Evolutionary conservation across 2,329 filamentous ascomycete species (phyloP), one percentile per base, ranked within the genome.

Genomic region (Clonostachys rosea): DNA sequence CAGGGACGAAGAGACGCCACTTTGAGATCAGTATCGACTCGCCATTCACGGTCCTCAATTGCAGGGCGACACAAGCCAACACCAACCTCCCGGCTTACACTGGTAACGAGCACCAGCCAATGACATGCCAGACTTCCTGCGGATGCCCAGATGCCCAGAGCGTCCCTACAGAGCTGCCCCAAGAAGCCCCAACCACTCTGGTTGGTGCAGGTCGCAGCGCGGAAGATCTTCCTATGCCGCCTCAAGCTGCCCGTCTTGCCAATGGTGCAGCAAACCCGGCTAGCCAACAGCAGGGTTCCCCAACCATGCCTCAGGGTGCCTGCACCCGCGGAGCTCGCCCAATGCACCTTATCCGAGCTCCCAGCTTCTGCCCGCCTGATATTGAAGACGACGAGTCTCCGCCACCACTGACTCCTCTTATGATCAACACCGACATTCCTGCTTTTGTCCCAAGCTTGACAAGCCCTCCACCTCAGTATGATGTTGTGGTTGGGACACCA

Each of bases 1-100:
- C 74, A 1, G 78, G 77, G 35, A 77, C 73, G 52, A 91, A 91
- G 60, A 82, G 91, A 52, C 81, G 91, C 34, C 91, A 96, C 62
- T 96, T 95, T 56, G 91, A 96, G 65, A 96, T 96, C 58, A 95
- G 90, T 55, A 96, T 96, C 56, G 91, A 96, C 67, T 96, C 91
- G 2, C 91, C 91, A 1, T 92, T 96, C 62, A 92, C 92, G 51
- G 89, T 96, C 42, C 85, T 96, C 43, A 92, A 91, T 52, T 96
- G 91, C 70, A 88, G 88, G 52, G 91, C 91, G n/a, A 95, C 90
- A 1, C 88, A 94, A 62, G 86, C 89, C 44, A 96, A 96, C 65
- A 95, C 87, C 24, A 83, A 84, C 12, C 77, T 96, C 11, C 91
- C 91, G 1, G 87, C 88, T 14, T 96, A 96, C 63, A 68, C 71